Evolutionary conservation across 2,329 filamentous ascomycete genomes (phyloP).

Genomic region (Penicillium sp.): DNA sequence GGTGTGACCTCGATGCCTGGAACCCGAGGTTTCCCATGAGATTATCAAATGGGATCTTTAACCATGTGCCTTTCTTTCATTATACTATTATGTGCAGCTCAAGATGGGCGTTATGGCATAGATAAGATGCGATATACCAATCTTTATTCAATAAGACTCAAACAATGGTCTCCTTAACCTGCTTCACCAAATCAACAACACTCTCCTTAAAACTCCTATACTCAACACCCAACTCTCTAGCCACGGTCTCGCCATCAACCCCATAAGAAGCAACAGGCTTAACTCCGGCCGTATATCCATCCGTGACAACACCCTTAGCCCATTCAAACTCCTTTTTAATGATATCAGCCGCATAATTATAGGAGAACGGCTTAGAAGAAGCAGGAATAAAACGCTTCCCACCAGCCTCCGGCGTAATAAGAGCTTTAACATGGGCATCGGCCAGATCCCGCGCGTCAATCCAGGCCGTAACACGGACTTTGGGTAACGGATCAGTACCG

Average conservation of each 20-base stretch:
- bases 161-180: conserved; percentile 10
- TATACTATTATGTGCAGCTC: too few relatives aligned
- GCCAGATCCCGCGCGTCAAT: conserved; percentile 52
- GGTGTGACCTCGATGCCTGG: too few relatives aligned
- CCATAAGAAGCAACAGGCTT: conserved; percentile 34
- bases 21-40: too few relatives aligned
- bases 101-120: too few relatives aligned
- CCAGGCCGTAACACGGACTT: conserved; percentile 35
- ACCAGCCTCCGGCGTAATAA: conserved; percentile 35
- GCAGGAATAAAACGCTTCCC: conserved; percentile 42
- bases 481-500: conserved; percentile 40
- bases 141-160: background rate
- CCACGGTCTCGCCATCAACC: conserved; percentile 45
- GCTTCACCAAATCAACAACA: conserved; percentile 15
- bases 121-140: too few relatives aligned
- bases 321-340: conserved; percentile 44
- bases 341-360: conserved; percentile 46
- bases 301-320: conserved; percentile 32
- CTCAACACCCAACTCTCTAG: conserved; percentile 40
- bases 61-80: too few relatives aligned
- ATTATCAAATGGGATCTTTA: too few relatives aligned
- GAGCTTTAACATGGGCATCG: conserved; percentile 45
- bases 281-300: conserved; percentile 38
- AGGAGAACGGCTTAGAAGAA: conserved; percentile 49
- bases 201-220: conserved; percentile 31